Percentiles rank a stretch among this genome's conserved stretches.
These are phyloP conservation scores for Geosiphon pyriformis DNA, from an alignment of 192 early-diverging fungal species.

Conservation along the genomic window DNA sequence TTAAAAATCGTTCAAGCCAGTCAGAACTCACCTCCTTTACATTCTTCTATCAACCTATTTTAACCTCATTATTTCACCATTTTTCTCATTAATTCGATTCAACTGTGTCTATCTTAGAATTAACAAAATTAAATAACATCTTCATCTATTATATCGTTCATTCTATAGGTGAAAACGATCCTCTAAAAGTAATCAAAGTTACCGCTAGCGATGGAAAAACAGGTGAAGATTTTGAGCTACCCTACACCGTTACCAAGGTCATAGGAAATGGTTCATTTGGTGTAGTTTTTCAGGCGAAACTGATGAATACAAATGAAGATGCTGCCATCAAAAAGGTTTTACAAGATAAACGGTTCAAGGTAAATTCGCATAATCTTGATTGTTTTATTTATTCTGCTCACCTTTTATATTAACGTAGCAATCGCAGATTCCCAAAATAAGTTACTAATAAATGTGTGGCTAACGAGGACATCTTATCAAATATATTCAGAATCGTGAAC, in stretches of 20 bases:
- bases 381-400: not conserved
- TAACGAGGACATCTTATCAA: slow-evolving; percentile 1
- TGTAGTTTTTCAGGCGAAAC: slow-evolving; percentile 92
- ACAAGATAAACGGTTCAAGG: slow-evolving; percentile 98
- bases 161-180: slow-evolving; percentile 43
- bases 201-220: slow-evolving; percentile 83
- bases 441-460: slow-evolving; percentile 11
- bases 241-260: slow-evolving; percentile 88
- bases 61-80: not conserved
- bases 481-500: slow-evolving; percentile 72
- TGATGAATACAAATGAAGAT: slow-evolving; percentile 70
- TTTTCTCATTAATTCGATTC: no score
- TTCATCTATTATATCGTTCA: not conserved
- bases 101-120: not conserved
- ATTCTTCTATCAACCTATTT: no score
- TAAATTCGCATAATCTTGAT: slow-evolving; percentile 27
- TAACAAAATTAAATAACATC: not conserved
- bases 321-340: slow-evolving; percentile 98
- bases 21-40: not conserved
- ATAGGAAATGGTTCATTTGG: slow-evolving; percentile 98
- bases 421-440: slow-evolving; percentile 14
- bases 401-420: no score
- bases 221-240: slow-evolving; percentile 78
- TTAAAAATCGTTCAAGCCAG: not conserved
- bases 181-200: slow-evolving; percentile 64